Evolutionary conservation across 2,329 filamentous ascomycete species (phyloP).

Genomic region (Grosmannia serpens): DNA sequence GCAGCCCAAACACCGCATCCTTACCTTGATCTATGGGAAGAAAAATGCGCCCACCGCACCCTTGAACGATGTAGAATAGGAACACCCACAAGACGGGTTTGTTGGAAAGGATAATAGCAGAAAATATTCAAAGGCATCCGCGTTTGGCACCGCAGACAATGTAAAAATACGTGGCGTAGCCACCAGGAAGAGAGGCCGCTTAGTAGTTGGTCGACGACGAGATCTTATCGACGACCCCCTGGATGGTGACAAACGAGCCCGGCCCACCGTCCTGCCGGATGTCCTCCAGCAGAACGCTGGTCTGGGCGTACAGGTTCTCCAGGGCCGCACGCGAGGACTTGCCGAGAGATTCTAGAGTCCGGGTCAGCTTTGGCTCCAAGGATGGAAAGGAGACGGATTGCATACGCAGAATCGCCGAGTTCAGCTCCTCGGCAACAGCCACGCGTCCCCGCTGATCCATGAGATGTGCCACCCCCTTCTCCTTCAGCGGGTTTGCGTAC

Average conservation of each 20-base stretch:
- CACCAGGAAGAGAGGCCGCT: neutral
- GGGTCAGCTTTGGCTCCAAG: slow-evolving; percentile 1
- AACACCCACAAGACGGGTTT: neutral
- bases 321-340: slow-evolving; percentile 80
- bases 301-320: slow-evolving; percentile 78
- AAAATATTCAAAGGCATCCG: neutral
- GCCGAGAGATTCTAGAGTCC: slow-evolving; percentile 64
- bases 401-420: slow-evolving; percentile 82
- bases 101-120: neutral
- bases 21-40: neutral
- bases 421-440: slow-evolving; percentile 82
- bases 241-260: slow-evolving; percentile 65
- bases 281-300: slow-evolving; percentile 73
- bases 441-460: slow-evolving; percentile 65
- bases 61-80: neutral
- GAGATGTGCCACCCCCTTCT: slow-evolving; percentile 62
- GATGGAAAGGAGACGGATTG: slow-evolving; percentile 11
- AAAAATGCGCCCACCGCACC: neutral
- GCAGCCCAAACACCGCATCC: neutral
- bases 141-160: neutral
- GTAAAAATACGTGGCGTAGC: neutral
- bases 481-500: slow-evolving; percentile 69
- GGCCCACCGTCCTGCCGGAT: slow-evolving; percentile 68
- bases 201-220: slow-evolving; percentile 12
- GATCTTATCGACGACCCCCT: slow-evolving; percentile 36